Evolutionary conservation across 2,329 filamentous ascomycete genomes (phyloP).

Genomic region (Colletotrichum sp.): DNA sequence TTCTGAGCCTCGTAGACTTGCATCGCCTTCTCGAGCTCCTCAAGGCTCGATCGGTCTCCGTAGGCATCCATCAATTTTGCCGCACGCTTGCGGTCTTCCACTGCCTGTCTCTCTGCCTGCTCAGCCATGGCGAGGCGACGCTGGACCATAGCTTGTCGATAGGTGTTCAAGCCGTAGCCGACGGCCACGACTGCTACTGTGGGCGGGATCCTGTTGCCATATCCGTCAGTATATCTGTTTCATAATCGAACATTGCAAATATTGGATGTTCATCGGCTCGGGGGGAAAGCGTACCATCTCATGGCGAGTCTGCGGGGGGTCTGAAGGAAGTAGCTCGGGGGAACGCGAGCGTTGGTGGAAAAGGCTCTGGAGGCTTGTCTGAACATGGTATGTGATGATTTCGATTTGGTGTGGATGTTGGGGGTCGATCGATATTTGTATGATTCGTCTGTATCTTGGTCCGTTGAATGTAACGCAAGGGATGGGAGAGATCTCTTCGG

Average conservation of each 20-base stretch:
- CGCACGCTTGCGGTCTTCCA: constrained; percentile 40
- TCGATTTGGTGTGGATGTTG: neutral
- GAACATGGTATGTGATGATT: constrained; percentile 8
- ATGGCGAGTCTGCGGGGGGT: constrained; percentile 32
- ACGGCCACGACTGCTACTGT: constrained; percentile 33
- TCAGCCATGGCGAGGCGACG: constrained; percentile 30
- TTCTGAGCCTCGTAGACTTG: constrained; percentile 45
- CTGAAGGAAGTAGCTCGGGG: constrained; percentile 36
- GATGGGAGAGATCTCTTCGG: neutral
- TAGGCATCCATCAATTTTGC: constrained; percentile 54
- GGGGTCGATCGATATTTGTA: neutral
- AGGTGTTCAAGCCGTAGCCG: constrained; percentile 39
- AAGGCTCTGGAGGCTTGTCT: constrained; percentile 29
- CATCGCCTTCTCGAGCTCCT: constrained; percentile 53
- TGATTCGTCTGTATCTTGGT: neutral
- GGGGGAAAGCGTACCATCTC: constrained; percentile 31
- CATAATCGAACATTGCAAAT: neutral
- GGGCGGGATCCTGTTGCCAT: constrained; percentile 33
- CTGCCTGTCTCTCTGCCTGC: constrained; percentile 36
- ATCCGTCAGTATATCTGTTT: neutral
- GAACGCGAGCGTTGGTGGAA: constrained; percentile 37
- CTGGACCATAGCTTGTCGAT: constrained; percentile 30
- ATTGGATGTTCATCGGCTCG: neutral
- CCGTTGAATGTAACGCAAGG: constrained; percentile 8
- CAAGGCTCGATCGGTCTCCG: constrained; percentile 52